Conservation (phyloP, 257 asterid species). For the Pogostemon cablin region DNA sequence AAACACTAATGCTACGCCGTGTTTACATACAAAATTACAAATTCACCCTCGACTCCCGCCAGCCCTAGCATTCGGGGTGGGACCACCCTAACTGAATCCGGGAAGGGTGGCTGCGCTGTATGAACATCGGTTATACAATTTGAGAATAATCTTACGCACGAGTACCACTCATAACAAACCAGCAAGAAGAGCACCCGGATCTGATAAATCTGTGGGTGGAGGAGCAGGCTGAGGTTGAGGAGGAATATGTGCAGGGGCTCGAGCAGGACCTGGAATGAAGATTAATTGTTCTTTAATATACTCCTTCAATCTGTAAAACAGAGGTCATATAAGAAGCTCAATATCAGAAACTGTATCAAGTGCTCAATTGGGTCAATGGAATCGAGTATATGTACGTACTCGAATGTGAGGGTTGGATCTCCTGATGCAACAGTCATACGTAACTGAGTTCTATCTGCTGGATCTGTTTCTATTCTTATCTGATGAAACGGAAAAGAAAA, state of each 20-base stretch:
- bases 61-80: slow-evolving; percentile 35
- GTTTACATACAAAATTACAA: slow-evolving; percentile 41
- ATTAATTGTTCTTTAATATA: slow-evolving; percentile 79
- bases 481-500: slow-evolving; percentile 33
- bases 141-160: slow-evolving; percentile 26
- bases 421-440: slow-evolving; percentile 93
- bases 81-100: slow-evolving; percentile 21
- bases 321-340: slow-evolving; percentile 19
- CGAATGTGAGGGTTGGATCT: slow-evolving; percentile 76
- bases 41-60: slow-evolving; percentile 37
- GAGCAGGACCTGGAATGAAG: slow-evolving; percentile 57
- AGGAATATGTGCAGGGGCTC: slow-evolving; percentile 46
- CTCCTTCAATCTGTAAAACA: slow-evolving; percentile 68
- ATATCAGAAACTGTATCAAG: slow-evolving; percentile 15
- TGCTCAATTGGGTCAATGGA: slow-evolving; percentile 17
- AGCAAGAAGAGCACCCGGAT: slow-evolving; percentile 85
- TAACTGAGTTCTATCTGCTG: slow-evolving; percentile 92
- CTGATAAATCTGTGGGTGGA: slow-evolving; percentile 55
- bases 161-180: slow-evolving; percentile 63
- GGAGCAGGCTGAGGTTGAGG: slow-evolving; percentile 58
- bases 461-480: slow-evolving; percentile 95
- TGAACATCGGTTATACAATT: slow-evolving; percentile 42
- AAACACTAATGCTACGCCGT: slow-evolving; percentile 40
- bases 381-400: slow-evolving; percentile 51
- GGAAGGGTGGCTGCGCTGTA: slow-evolving; percentile 36